A percentile compares a stretch with the other conserved stretches of the same genome.
Evolutionary conservation across 2,329 filamentous ascomycete species (phyloP).

Genomic region (Chaetomium sp.): DNA sequence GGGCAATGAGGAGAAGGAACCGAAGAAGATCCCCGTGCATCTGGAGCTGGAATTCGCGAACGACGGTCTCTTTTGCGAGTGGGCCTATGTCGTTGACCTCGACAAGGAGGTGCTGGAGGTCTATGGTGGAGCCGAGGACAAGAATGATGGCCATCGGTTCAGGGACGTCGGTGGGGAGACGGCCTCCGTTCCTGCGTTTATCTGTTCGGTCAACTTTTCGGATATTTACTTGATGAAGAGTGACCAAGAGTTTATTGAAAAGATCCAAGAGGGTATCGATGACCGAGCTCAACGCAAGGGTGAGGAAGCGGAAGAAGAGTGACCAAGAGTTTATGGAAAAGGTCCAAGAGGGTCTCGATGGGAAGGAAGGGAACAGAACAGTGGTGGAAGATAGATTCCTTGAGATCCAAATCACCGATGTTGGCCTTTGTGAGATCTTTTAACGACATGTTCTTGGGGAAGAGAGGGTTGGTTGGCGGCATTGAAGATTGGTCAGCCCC

Average conservation of each 20-base stretch:
- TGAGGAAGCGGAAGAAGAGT: no score
- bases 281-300: no score
- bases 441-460: not conserved
- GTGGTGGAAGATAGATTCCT: not conserved
- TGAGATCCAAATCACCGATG: not conserved
- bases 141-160: conserved; percentile 25
- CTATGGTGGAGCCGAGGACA: conserved; percentile 16
- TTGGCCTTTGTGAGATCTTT: not conserved
- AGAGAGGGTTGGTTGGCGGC: not conserved
- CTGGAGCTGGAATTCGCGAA: conserved; percentile 21
- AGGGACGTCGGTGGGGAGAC: conserved; percentile 17
- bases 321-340: conserved; percentile 20
- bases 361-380: not conserved
- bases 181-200: conserved; percentile 8
- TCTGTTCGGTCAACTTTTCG: conserved; percentile 19
- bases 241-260: conserved; percentile 19
- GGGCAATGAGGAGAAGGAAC: conserved; percentile 3
- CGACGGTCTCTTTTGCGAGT: conserved; percentile 25
- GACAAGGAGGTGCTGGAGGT: conserved; percentile 28
- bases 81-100: conserved; percentile 28
- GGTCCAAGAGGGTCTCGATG: not conserved
- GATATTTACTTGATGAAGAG: conserved; percentile 23
- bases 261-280: not conserved
- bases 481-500: not conserved
- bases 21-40: conserved; percentile 21